Base-by-base conservation (phyloP, 768 basidiomycete genomes). In the Leccinum aurantiacum region DNA sequence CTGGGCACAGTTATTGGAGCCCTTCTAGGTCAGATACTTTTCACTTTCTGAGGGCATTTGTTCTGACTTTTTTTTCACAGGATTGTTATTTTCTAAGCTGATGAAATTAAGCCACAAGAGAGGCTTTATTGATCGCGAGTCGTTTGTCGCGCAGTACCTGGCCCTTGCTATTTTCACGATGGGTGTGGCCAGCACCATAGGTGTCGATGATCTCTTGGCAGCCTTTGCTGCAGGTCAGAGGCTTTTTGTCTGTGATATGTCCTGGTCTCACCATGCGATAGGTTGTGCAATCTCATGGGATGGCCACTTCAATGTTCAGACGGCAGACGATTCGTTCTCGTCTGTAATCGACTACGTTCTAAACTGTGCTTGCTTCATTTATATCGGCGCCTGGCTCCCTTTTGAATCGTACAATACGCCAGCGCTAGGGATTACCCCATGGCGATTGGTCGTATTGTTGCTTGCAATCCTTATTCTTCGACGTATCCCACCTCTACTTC, bases 251-350 rank as follows among this genome's bases (percentile, higher is more conserved):
- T 41, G 6, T 57, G 22, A 3, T 11, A 22, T 9, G 9, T 55
- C 19, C 9, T n/a, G 15, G 55, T 52, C 59, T 58, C 35, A 60
- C 35, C 29, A 37, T n/a, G 51, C n/a, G 6, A 54, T 37, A 87
- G 95, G 95, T 3, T 86, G 82, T 55, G 92, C 95, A 2, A 89
- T 98, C 63, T 92, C 92, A 7, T 95, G 92, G 93, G 94, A 96
- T 72, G 91, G 86, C 3, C 80, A 91, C 64, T 91, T 91, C 76
- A 89, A 91, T 65, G 75, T 76, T 19, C 87, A 92, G 60, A 92
- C 85, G 0, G 91, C 95, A 74, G 86, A 90, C 63, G 91, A 94
- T 59, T 79, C 85, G 11, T 98, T 99, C 71, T 89, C 93, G 2
- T 88, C 93, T 25, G 91, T 97, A 46, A 87, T 98, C 62, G 92